phyloP scores from a whole-genome alignment of 352 stramenopile genomes.

The Peronospora belbahrii region DNA sequence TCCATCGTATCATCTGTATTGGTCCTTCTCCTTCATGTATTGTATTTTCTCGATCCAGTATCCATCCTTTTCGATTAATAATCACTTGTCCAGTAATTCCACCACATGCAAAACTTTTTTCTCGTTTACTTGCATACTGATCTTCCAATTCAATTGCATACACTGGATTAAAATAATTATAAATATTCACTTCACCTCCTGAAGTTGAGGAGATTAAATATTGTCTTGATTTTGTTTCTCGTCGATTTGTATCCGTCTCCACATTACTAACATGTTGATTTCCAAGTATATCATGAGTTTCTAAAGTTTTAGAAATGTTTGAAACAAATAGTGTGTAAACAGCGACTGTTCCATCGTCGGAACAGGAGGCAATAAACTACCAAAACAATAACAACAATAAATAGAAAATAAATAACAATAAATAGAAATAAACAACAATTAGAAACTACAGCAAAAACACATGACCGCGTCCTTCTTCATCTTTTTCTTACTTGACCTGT shows the following conservation, averaged over 20 bases:
- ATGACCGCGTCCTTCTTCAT: no score
- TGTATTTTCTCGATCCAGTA: conserved; percentile 82
- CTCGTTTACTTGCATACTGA: conserved; percentile 67
- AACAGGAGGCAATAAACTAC: conserved; percentile 79
- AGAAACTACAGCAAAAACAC: no score
- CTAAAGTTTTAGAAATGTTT: conserved; percentile 4
- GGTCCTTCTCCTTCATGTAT: conserved; percentile 78
- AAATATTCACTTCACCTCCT: conserved; percentile 82
- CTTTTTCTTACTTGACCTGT: conserved; percentile 41
- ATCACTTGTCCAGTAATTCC: conserved; percentile 75
- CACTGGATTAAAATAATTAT: conserved; percentile 82
- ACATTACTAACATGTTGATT: conserved; percentile 17
- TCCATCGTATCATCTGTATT: conserved; percentile 77
- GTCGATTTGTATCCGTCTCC: no score
- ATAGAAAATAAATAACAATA: no score
- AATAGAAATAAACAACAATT: no score
- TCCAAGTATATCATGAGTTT: conserved; percentile 12
- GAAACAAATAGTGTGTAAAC: conserved; percentile 74
- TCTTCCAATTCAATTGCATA: conserved; percentile 79
- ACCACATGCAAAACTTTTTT: conserved; percentile 75
- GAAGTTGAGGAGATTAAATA: no score
- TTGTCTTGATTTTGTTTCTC: no score
- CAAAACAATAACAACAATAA: no score
- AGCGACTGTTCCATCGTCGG: conserved; percentile 75
- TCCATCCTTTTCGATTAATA: conserved; percentile 83